These are phyloP conservation scores for Trichosporon sp. DNA, from an alignment of 1,284 basidiomycete species.

Conservation along the genomic window DNA sequence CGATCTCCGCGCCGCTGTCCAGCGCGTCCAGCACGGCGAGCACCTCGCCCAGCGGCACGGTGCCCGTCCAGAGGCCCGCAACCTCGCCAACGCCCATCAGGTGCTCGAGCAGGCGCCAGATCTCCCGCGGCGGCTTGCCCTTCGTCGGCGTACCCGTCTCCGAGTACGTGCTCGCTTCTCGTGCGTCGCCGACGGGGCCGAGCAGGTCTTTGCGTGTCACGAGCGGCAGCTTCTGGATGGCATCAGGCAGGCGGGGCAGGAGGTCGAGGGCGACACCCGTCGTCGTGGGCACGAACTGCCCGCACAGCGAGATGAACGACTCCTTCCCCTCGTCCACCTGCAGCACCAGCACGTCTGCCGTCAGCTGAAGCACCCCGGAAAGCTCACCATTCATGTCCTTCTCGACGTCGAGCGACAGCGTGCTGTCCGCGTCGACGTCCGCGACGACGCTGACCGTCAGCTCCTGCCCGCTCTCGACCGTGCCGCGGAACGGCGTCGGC, in stretches of 20 bases:
- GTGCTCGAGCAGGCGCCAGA: conserved; percentile 41
- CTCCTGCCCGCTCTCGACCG: conserved; percentile 27
- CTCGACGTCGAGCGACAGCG: conserved; percentile 12
- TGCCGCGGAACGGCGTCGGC: conserved; percentile 32
- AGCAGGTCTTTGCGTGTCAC: conserved; percentile 29
- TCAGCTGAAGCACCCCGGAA: neutral
- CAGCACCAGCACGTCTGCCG: conserved; percentile 40
- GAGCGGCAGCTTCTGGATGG: conserved; percentile 25
- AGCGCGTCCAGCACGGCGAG: conserved; percentile 27
- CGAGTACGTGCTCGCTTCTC: neutral
- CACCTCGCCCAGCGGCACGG: conserved; percentile 13
- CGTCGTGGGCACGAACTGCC: conserved; percentile 31
- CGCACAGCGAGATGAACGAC: conserved; percentile 39
- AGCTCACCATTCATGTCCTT: conserved; percentile 38
- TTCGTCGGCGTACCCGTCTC: neutral
- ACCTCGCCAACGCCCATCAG: conserved; percentile 32
- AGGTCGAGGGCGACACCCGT: conserved; percentile 31
- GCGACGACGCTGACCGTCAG: conserved; percentile 25
- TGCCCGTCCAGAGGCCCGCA: conserved; percentile 24
- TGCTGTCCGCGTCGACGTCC: conserved; percentile 27
- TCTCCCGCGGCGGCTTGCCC: conserved; percentile 30
- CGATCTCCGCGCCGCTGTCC: conserved; percentile 13
- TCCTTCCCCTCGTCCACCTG: conserved; percentile 40
- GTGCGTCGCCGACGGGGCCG: neutral
- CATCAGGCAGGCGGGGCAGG: conserved; percentile 24